Base-by-base conservation (phyloP, 2,329 filamentous ascomycete genomes). In the Albophoma yamanashiensis region DNA sequence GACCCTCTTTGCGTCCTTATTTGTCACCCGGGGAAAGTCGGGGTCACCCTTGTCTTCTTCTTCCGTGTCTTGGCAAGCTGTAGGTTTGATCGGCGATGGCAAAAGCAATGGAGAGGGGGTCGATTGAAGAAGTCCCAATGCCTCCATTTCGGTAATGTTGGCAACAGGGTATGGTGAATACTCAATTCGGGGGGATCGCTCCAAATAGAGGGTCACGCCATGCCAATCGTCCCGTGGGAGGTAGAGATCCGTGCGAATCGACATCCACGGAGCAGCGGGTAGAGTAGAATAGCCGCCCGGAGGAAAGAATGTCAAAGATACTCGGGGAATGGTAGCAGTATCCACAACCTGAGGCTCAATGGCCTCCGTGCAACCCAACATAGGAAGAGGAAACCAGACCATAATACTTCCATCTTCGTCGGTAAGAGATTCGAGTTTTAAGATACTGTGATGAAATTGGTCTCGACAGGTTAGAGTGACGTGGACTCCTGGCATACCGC, bases 201-300 rank as follows among this genome's bases (percentile, higher is more conserved):
- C 38, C 12, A 62, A 43, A 31, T 50, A 27, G 36, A 62, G 61
- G 31, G 57, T 52, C 22, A 62, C 22, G 15, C 59, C 40, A 50
- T 62, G 40, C 52, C 40, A 58, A 31, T 43, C 27, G 12, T 56
- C 45, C 7, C 55, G 55, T 42, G 31, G 27, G 17, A 62, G 57
- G 31, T 59, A 62, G n/a, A 62, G 59, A 55, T 62, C 55, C 15
- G 57, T 52, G 6, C 39, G 31, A 40, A 62, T 50, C 38, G 58
- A 60, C 17, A 62, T 27, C 60, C 38, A 62, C 1, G 57, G 34
- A 15, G 42, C 12, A 27, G 22, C 7, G 11, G 38, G 55, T n/a
- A 42, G 27, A 34, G 43, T 39, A 4, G 55, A n/a, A 15, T 27
- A 17, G 40, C 15, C 55, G 11, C 31, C 31, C 27, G 47, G 38